These are phyloP conservation scores for Penicillium capsulatum DNA, from an alignment of 2,329 filamentous ascomycete species.

Conservation along the genomic window DNA sequence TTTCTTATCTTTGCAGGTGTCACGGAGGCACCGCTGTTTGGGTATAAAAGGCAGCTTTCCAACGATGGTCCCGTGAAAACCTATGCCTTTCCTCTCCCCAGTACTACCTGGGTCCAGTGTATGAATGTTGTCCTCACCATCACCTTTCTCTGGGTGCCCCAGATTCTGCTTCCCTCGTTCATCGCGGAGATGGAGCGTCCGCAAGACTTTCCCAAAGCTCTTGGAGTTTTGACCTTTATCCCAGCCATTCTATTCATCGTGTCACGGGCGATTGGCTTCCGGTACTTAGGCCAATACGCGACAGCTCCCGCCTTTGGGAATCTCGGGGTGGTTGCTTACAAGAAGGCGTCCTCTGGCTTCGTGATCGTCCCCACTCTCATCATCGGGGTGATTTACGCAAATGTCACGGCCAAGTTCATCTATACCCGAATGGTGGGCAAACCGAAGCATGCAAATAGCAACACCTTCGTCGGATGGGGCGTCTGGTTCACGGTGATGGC, in stretches of 20 bases:
- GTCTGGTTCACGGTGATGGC: slow-evolving; percentile 43
- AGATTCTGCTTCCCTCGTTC: slow-evolving; percentile 52
- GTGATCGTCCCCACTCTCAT: slow-evolving; percentile 50
- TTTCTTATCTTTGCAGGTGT: slow-evolving; percentile 50
- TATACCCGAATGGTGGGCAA: slow-evolving; percentile 44
- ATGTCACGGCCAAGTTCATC: slow-evolving; percentile 48
- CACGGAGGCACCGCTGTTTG: slow-evolving; percentile 43
- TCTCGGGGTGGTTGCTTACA: slow-evolving; percentile 44
- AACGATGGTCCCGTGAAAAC: slow-evolving; percentile 43
- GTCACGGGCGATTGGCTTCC: slow-evolving; percentile 48
- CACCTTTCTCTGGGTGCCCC: slow-evolving; percentile 50
- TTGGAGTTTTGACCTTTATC: slow-evolving; percentile 45
- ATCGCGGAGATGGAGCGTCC: slow-evolving; percentile 50
- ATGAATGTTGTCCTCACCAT: slow-evolving; percentile 52
- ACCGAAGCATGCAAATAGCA: slow-evolving; percentile 45
- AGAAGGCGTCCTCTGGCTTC: slow-evolving; percentile 49
- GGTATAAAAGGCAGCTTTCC: slow-evolving; percentile 48
- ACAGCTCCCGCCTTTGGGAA: slow-evolving; percentile 50
- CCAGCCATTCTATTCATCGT: slow-evolving; percentile 49
- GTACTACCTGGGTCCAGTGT: slow-evolving; percentile 46
- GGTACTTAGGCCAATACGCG: slow-evolving; percentile 48
- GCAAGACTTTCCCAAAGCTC: slow-evolving; percentile 50
- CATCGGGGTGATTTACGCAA: slow-evolving; percentile 50
- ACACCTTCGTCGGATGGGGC: slow-evolving; percentile 48
- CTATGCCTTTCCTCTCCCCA: slow-evolving; percentile 47